Evolutionary conservation across 345 rosid genomes (phyloP).

Genomic region (Geranium rotundifolium): DNA sequence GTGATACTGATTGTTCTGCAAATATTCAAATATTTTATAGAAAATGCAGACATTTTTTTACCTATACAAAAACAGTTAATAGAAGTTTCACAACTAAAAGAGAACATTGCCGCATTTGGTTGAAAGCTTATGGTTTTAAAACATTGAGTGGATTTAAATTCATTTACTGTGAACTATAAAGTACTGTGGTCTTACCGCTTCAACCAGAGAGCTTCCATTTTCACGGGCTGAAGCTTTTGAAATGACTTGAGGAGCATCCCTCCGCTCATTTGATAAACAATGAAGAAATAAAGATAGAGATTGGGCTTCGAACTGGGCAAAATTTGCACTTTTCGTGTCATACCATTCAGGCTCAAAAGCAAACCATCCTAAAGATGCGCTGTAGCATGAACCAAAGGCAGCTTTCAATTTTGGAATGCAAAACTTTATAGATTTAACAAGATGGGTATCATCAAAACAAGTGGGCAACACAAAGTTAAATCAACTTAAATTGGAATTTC

Average conservation of each 20-base stretch:
- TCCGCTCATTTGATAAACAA: slow-evolving; percentile 58
- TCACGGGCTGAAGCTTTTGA: slow-evolving; percentile 46
- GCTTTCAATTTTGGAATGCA: background rate
- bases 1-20: slow-evolving; percentile 63
- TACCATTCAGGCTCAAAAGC: slow-evolving; percentile 91
- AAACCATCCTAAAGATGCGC: slow-evolving; percentile 97
- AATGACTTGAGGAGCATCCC: slow-evolving; percentile 50
- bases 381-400: slow-evolving; percentile 26
- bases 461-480: background rate
- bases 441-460: background rate
- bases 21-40: background rate
- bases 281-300: slow-evolving; percentile 76
- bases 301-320: slow-evolving; percentile 76
- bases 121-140: background rate
- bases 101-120: background rate
- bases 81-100: background rate
- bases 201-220: slow-evolving; percentile 41
- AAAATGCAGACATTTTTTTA: background rate
- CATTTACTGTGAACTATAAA: background rate
- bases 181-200: slow-evolving; percentile 38
- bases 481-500: no score
- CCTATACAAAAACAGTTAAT: background rate
- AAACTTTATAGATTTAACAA: background rate
- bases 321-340: slow-evolving; percentile 51
- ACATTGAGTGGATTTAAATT: background rate